Evolutionary conservation across 2,329 filamentous ascomycete genomes (phyloP), one percentile per base, ranked within the genome.

Genomic region (Aspergillus fijiensis): DNA sequence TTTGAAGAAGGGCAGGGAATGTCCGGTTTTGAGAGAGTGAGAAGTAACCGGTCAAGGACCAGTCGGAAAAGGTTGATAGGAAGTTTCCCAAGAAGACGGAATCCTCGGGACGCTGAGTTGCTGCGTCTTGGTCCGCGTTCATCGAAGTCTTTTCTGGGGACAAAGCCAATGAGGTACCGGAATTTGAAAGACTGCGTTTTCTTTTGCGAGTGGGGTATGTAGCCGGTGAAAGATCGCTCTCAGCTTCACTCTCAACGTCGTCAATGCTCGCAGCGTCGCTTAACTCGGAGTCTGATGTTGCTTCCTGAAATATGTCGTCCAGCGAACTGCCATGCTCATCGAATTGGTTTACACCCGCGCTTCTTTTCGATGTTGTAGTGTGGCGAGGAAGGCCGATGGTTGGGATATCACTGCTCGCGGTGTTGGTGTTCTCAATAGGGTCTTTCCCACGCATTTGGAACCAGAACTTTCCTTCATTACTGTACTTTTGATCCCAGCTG

Each of bases 401-500:
- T 27, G 76, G 76, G 50, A 79, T 78, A 14, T 69, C 64, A 35
- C 63, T 65, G 10, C 64, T 56, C 42, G 59, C 51, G 42, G 51
- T 55, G 19, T 50, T 45, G 1, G 55, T 49, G 25, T 61, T 61
- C n/a, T 57, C 59, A 5, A 47, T 56, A 14, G 61, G 42, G 9
- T 27, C 49, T 11, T 58, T 51, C 4, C 50, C 58, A 10, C 63
- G 58, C 33, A 65, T 55, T 19, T 67, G 61, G 50, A 79, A 78
- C 65, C 74, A 76, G 59, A 78, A 84, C 51, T 79, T 80, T 9
- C 82, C 82, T 33, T 77, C 71, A 50, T 74, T 60, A 47, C 77
- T 75, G 70, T 87, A 87, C 66, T 85, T 86, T 23, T 80, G 74
- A 67, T 85, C 81, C 58, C 81, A 80, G 25, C 77, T 65, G 45